A percentile compares a stretch with the other conserved stretches of the same genome.
phyloP scores from a whole-genome alignment of 352 stramenopile genomes.

The Phytophthora agathidicida region DNA sequence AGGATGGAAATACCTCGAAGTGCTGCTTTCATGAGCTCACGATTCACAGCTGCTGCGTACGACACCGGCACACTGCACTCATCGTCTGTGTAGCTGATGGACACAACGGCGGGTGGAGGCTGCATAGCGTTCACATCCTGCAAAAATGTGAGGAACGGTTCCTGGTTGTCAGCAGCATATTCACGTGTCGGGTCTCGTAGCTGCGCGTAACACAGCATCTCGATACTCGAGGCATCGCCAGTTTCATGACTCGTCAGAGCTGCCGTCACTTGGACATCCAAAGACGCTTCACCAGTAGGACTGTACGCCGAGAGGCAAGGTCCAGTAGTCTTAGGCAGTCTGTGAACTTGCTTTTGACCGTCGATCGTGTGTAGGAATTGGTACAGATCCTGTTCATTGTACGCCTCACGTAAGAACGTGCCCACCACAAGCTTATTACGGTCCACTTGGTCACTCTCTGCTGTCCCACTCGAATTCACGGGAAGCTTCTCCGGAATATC shows the following conservation, averaged over 20 bases:
- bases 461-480: conserved; percentile 1
- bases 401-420: conserved; percentile 75
- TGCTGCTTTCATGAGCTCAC: conserved; percentile 78
- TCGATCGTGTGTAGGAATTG: conserved; percentile 43
- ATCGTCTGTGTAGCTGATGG: conserved; percentile 86
- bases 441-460: conserved; percentile 20
- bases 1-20: conserved; percentile 69
- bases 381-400: conserved; percentile 59
- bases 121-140: conserved; percentile 76
- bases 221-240: conserved; percentile 35
- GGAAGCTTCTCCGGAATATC: conserved; percentile 42
- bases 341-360: conserved; percentile 2
- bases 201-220: conserved; percentile 71
- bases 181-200: conserved; percentile 49
- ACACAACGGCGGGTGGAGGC: conserved; percentile 64
- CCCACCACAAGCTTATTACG: conserved; percentile 67
- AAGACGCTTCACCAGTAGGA: conserved; percentile 68
- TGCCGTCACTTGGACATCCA: conserved; percentile 70
- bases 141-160: conserved; percentile 79
- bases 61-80: conserved; percentile 64
- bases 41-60: conserved; percentile 69
- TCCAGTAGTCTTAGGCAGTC: conserved; percentile 40
- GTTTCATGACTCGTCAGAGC: conserved; percentile 48
- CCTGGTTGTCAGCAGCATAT: conserved; percentile 75
- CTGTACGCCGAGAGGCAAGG: conserved; percentile 40